Evolutionary conservation across 179 eudicot genomes (phyloP).

Genomic region (Heliamphora pulchella): DNA sequence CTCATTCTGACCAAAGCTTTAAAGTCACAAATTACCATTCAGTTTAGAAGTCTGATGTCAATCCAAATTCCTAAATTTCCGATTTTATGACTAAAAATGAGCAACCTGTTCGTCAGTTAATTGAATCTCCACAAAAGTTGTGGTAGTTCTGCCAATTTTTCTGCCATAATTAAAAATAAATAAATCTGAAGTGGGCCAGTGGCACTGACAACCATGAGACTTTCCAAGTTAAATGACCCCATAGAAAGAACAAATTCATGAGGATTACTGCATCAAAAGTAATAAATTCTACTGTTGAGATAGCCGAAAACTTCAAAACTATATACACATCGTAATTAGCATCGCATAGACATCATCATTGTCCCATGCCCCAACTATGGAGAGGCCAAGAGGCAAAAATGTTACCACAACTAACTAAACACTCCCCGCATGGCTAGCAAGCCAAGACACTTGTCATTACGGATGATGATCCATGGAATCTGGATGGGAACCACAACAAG

Average conservation of each 20-base stretch:
- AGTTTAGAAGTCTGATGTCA: neutral
- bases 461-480: too few relatives aligned
- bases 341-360: neutral
- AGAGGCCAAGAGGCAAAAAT: slow-evolving; percentile 5
- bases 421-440: too few relatives aligned
- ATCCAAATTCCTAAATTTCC: neutral
- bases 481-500: too few relatives aligned
- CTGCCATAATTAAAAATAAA: neutral
- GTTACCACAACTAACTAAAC: too few relatives aligned
- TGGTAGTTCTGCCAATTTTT: too few relatives aligned
- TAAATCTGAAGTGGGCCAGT: neutral
- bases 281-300: neutral
- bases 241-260: neutral
- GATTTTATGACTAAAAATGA: neutral
- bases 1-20: neutral
- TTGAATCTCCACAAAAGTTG: neutral
- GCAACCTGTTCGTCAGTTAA: neutral
- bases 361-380: too few relatives aligned
- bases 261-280: neutral
- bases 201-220: neutral
- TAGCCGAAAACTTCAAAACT: neutral
- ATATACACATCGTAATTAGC: neutral
- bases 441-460: too few relatives aligned
- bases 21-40: neutral
- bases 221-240: neutral